These are phyloP conservation scores for Capniomyces stellatus DNA, from an alignment of 371 early-diverging fungal genomes.

Conservation along the genomic window DNA sequence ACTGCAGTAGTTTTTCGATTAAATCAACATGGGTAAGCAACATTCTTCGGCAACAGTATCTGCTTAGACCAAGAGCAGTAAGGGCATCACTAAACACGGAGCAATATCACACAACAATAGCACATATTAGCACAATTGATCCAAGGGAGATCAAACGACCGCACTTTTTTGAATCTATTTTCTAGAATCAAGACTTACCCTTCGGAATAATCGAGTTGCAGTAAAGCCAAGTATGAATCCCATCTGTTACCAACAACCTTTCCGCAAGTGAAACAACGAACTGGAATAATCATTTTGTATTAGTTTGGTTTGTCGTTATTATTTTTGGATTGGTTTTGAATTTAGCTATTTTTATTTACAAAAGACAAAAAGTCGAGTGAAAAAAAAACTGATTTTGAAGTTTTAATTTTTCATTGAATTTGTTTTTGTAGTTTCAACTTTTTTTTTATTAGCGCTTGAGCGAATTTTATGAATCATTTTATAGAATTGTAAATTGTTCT, in stretches of 20 bases:
- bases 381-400: too few relatives aligned
- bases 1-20: conserved; percentile 95
- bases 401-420: too few relatives aligned
- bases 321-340: too few relatives aligned
- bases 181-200: conserved; percentile 38
- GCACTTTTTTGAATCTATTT: too few relatives aligned
- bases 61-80: conserved; percentile 79
- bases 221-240: conserved; percentile 76
- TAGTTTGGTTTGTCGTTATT: too few relatives aligned
- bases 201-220: conserved; percentile 58
- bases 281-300: conserved; percentile 80
- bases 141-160: too few relatives aligned
- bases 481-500: too few relatives aligned
- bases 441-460: not conserved
- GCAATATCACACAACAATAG: not conserved
- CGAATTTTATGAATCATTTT: too few relatives aligned
- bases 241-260: conserved; percentile 98
- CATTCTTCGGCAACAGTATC: conserved; percentile 99
- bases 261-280: conserved; percentile 94
- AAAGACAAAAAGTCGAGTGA: too few relatives aligned
- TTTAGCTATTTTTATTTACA: too few relatives aligned
- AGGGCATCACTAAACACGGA: conserved; percentile 55
- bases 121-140: not conserved
- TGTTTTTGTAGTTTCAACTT: not conserved
- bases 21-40: conserved; percentile 97